phyloP scores from a whole-genome alignment of 148 eudicot species.

The Diospyros lotus region DNA sequence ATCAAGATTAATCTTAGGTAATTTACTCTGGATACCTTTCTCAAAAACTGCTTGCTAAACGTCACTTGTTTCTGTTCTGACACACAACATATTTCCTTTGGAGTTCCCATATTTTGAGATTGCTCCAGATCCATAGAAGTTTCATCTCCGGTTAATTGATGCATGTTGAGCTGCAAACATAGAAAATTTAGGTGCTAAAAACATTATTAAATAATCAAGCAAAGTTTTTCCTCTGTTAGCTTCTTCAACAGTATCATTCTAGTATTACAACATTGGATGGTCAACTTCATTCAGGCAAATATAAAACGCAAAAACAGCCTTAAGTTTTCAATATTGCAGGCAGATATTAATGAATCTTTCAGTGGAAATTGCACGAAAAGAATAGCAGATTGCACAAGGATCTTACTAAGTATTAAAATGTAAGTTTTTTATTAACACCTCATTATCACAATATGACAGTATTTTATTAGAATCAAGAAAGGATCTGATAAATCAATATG shows the following conservation, averaged over 20 bases:
- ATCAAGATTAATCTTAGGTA: constrained; percentile 9
- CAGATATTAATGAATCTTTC: not conserved
- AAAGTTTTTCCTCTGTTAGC: too few relatives aligned
- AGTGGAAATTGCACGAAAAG: too few relatives aligned
- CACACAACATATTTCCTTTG: constrained; percentile 7
- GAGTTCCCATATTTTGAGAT: constrained; percentile 2
- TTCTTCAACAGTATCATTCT: too few relatives aligned
- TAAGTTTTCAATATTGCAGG: not conserved
- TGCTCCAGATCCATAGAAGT: constrained; percentile 14
- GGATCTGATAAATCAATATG: not conserved
- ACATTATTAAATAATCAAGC: not conserved
- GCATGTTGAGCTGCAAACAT: constrained; percentile 10
- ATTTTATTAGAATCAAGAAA: not conserved
- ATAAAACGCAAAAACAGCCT: not conserved
- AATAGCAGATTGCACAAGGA: too few relatives aligned
- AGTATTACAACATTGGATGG: too few relatives aligned
- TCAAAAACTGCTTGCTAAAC: constrained; percentile 15
- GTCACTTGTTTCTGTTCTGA: constrained; percentile 18
- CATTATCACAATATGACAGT: too few relatives aligned
- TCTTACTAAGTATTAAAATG: too few relatives aligned
- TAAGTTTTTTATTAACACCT: too few relatives aligned
- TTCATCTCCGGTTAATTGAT: constrained; percentile 7
- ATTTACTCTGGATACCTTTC: constrained; percentile 29
- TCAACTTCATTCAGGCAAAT: not conserved
- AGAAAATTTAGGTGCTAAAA: not conserved